phyloP scores from a whole-genome alignment of 2,329 filamentous ascomycete genomes.

The Domatiomyces catenatus region DNA sequence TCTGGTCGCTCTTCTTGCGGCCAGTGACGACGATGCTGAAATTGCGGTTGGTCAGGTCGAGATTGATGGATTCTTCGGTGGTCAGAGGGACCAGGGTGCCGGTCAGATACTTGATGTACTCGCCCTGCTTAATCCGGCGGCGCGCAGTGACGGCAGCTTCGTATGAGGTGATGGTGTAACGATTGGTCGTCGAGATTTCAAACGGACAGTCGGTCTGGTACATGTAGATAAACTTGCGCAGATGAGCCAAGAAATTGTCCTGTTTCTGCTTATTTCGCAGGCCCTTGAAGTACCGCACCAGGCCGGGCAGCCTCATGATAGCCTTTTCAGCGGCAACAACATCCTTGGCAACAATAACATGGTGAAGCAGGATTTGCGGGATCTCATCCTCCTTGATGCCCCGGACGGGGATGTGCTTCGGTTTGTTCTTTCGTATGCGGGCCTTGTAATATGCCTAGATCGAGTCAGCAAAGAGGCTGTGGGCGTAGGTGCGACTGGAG shows the following conservation, averaged over 20 bases:
- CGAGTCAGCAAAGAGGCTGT: constrained; percentile 4
- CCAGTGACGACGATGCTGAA: constrained; percentile 95
- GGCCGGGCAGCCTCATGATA: constrained; percentile 55
- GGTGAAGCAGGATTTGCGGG: constrained; percentile 42
- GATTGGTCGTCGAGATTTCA: constrained; percentile 84
- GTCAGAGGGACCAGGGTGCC: constrained; percentile 90
- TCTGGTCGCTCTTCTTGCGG: constrained; percentile 71
- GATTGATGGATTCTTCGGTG: constrained; percentile 69
- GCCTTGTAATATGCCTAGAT: constrained; percentile 87
- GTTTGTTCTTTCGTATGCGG: constrained; percentile 82
- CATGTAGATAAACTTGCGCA: constrained; percentile 81
- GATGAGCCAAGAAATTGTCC: constrained; percentile 70
- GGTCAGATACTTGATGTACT: constrained; percentile 76
- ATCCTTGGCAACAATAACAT: constrained; percentile 63
- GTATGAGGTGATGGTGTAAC: constrained; percentile 80
- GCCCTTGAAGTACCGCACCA: constrained; percentile 53
- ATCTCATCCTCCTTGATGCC: constrained; percentile 55
- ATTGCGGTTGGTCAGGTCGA: constrained; percentile 71
- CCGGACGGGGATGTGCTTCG: constrained; percentile 69
- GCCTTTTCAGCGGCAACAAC: constrained; percentile 53
- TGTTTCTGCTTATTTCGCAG: constrained; percentile 64
- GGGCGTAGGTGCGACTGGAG: constrained; percentile 1
- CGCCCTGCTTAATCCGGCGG: constrained; percentile 60
- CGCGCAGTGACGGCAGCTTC: constrained; percentile 80
- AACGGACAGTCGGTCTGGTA: constrained; percentile 90